phyloP scores from a whole-genome alignment of 2,329 filamentous ascomycete species.

The Ophiostoma piceae region DNA sequence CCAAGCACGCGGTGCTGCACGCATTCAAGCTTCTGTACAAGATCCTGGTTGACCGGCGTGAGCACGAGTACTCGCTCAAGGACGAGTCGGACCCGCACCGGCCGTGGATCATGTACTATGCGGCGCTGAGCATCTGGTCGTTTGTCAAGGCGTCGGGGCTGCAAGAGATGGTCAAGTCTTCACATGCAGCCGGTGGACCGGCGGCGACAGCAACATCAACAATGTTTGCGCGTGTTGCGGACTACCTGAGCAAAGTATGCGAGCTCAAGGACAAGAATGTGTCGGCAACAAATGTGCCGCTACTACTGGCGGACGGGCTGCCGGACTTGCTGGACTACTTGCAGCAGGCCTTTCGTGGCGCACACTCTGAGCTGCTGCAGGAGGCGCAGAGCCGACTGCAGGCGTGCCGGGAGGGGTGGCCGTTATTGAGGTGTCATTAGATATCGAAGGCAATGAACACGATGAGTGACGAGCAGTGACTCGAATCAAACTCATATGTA shows the following conservation, averaged over 20 bases:
- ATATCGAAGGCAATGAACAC: not conserved
- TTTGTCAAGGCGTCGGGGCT: constrained; percentile 72
- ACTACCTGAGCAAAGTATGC: constrained; percentile 58
- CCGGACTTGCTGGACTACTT: constrained; percentile 44
- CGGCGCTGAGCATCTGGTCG: constrained; percentile 78
- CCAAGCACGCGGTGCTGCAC: constrained; percentile 77
- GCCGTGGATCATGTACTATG: constrained; percentile 88
- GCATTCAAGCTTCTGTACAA: constrained; percentile 73
- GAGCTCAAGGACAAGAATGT: constrained; percentile 62
- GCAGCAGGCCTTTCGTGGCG: constrained; percentile 40
- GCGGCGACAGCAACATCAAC: no score
- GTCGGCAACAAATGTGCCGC: not conserved
- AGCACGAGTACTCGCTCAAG: constrained; percentile 60
- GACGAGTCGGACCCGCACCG: constrained; percentile 78
- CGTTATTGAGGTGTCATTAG: not conserved
- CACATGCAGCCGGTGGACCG: not conserved
- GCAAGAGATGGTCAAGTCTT: not conserved
- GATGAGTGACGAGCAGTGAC: not conserved
- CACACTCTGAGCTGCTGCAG: constrained; percentile 62
- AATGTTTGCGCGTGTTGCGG: constrained; percentile 33
- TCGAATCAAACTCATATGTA: no score
- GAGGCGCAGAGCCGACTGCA: constrained; percentile 68
- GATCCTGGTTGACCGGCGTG: constrained; percentile 56
- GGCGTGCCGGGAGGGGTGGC: constrained; percentile 53
- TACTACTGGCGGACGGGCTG: constrained; percentile 51